Conservation (phyloP, 2,329 filamentous ascomycete genomes). For the Diaporthe ilicicola region DNA sequence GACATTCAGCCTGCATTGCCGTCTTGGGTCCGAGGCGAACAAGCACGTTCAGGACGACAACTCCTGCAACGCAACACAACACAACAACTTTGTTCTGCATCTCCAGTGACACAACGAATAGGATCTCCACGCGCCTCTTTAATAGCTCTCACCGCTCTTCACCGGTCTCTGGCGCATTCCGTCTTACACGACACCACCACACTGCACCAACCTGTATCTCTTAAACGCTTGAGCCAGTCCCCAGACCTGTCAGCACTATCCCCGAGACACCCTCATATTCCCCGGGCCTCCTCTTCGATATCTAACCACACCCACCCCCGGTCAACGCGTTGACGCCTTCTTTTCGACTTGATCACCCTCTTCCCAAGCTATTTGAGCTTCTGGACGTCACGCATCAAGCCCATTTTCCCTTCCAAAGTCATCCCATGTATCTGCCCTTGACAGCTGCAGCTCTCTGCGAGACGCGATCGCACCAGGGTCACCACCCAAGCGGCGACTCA, state of each 20-base stretch:
- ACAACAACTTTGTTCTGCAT: conserved; percentile 18
- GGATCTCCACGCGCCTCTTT: neutral
- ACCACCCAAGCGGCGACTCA: conserved; percentile 1
- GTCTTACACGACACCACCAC: conserved; percentile 3
- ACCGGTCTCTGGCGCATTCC: neutral
- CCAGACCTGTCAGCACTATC: conserved; percentile 12
- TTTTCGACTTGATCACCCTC: neutral
- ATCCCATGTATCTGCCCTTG: conserved; percentile 19
- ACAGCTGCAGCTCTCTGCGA: conserved; percentile 21
- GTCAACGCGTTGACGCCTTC: neutral
- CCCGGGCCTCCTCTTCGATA: conserved; percentile 1
- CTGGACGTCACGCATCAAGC: neutral
- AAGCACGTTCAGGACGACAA: neutral
- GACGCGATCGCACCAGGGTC: conserved; percentile 18
- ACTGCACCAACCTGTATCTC: neutral
- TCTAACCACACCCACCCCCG: neutral
- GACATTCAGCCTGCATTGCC: conserved; percentile 28
- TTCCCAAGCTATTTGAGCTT: neutral
- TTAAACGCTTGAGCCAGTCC: neutral
- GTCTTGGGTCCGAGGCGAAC: conserved; percentile 2
- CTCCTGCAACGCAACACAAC: conserved; percentile 22
- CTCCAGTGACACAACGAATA: conserved; percentile 17
- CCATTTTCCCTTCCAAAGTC: neutral
- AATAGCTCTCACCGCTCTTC: conserved; percentile 16
- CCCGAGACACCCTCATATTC: conserved; percentile 14